These are phyloP conservation scores for Orbilia oligospora DNA, from an alignment of 2,329 filamentous ascomycete species.

Conservation along the genomic window DNA sequence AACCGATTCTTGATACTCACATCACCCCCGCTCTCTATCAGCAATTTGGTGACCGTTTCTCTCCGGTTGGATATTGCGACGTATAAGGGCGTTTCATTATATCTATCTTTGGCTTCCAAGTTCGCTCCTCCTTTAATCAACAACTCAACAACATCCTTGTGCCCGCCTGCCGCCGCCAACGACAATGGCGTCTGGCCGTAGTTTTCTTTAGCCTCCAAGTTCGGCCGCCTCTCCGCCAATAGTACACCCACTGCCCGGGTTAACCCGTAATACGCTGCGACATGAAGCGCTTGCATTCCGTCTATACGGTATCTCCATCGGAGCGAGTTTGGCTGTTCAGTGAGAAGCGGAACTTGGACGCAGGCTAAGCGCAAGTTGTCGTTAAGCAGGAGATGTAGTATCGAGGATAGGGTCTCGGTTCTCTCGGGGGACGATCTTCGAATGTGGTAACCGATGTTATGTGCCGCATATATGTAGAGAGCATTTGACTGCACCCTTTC, in stretches of 20 bases:
- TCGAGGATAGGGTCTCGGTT: not conserved
- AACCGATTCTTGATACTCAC: too few species aligned
- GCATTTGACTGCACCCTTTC: slow-evolving; percentile 3
- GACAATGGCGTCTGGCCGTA: not conserved
- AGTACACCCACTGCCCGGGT: not conserved
- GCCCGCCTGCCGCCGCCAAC: not conserved
- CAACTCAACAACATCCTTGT: not conserved
- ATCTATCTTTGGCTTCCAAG: too few species aligned
- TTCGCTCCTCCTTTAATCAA: too few species aligned
- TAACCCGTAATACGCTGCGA: slow-evolving; percentile 34
- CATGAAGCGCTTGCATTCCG: not conserved
- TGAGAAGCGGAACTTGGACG: too few species aligned
- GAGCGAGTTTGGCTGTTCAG: too few species aligned
- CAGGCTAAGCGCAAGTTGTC: not conserved
- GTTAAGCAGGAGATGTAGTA: slow-evolving; percentile 3
- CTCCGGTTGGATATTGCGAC: too few species aligned
- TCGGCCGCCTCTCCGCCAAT: not conserved
- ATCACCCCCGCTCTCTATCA: too few species aligned
- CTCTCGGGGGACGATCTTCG: not conserved
- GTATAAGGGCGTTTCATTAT: too few species aligned
- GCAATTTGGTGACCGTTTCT: too few species aligned
- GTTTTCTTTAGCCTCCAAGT: slow-evolving; percentile 3
- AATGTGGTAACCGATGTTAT: slow-evolving; percentile 22
- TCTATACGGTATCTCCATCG: not conserved
- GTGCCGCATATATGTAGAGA: slow-evolving; percentile 25